Base-by-base conservation (phyloP, 2,329 filamentous ascomycete species). In the Xylaria sp. region DNA sequence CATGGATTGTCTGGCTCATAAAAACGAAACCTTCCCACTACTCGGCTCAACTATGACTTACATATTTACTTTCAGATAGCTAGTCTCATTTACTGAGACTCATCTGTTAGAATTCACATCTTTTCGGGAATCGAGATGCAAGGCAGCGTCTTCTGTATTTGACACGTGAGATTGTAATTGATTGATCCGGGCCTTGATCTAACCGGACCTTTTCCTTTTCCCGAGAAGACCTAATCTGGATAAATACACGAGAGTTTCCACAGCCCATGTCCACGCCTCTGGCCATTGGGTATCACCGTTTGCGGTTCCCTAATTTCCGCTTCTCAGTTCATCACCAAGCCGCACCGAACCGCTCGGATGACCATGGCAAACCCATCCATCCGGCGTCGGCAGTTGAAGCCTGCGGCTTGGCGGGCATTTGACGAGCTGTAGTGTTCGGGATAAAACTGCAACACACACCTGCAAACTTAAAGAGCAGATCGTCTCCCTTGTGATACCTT, bases 201-300 rank as follows among this genome's bases (percentile, higher is more conserved):
- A 52, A 37, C 31, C 58, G 64, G 62, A 63, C 54, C 41, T 57
- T 62, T 51, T 54, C 37, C 63, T 41, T 71, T 58, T 70, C 55
- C 69, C 69, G 64, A 63, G 13, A 3, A 51, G 25, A 28, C 59
- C 54, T 54, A 72, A 72, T 72, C 64, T 72, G 69, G 69, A 65
- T 72, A 72, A 72, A 72, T 69, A 65, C 67, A 62, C 60, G 56
- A 69, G 41, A 54, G 58, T 63, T 66, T 34, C 67, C 61, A 48
- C 63, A 65, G n/a, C n/a, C 54, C 60, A 66, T 60, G 52, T 37
- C 20, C 23, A n/a, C 51, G 20, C 41, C 58, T 54, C n/a, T 62
- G 13, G 15, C 57, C 50, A 67, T 69, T 69, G 69, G 69, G 18
- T 67, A n/a, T 52, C 41, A 41, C 23, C 15, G 15, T 41, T 41